Conservation (phyloP, 2,329 filamentous ascomycete genomes). For the Pseudogymnoascus sp. region DNA sequence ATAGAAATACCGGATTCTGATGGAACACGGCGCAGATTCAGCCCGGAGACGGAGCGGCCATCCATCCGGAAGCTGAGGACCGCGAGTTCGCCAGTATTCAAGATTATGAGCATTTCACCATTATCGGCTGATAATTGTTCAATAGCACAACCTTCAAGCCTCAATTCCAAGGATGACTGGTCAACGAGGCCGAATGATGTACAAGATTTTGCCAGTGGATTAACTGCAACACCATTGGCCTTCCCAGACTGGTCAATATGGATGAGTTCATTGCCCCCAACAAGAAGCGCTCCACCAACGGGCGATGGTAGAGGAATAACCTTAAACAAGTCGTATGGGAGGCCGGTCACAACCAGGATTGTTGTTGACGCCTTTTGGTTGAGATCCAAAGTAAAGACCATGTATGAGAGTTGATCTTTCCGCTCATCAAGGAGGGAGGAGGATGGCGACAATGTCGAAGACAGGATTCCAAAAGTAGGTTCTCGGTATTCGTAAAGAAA, state of each 20-base stretch:
- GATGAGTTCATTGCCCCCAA: conserved; percentile 85
- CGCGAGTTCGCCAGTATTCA: conserved; percentile 66
- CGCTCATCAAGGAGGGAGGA: conserved; percentile 64
- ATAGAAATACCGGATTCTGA: conserved; percentile 59
- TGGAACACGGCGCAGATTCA: conserved; percentile 61
- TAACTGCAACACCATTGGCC: conserved; percentile 84
- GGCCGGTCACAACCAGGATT: conserved; percentile 73
- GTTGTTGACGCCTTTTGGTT: conserved; percentile 90
- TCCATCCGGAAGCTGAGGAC: conserved; percentile 79
- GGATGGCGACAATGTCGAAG: conserved; percentile 67
- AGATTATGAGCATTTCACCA: conserved; percentile 76
- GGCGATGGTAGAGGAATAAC: conserved; percentile 78
- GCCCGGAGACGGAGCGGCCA: conserved; percentile 81
- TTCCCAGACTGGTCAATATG: conserved; percentile 96
- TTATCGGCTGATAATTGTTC: conserved; percentile 68
- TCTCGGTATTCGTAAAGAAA: conserved; percentile 97
- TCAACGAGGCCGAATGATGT: conserved; percentile 82
- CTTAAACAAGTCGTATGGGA: conserved; percentile 80
- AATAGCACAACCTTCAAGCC: conserved; percentile 72
- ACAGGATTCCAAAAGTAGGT: conserved; percentile 91
- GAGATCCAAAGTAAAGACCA: conserved; percentile 89
- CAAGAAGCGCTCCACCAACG: conserved; percentile 77
- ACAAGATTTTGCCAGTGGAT: conserved; percentile 74
- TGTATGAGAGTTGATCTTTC: conserved; percentile 81
- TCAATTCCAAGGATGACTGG: conserved; percentile 71